Base-by-base conservation (phyloP, 345 rosid genomes). In the Sonneratia alba region DNA sequence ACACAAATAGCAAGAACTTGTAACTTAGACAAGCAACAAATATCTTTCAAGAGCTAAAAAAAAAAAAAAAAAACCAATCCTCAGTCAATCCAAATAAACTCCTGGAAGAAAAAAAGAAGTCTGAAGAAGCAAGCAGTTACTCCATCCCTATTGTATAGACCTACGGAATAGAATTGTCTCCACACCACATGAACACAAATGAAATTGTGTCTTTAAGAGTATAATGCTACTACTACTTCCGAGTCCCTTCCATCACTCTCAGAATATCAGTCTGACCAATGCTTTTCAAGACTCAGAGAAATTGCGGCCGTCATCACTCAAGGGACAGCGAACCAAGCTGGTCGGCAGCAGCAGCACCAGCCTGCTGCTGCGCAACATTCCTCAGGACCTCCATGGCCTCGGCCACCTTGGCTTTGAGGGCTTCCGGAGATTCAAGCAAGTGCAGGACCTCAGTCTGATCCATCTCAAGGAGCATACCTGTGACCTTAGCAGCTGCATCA, bases 391-490 rank as follows among this genome's bases (percentile, higher is more conserved):
- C 98, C 97, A 89, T 89, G 8, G 98, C 98, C 78, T 94, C 97
- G 0, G 88, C 90, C 57, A 94, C 98, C 86, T 94, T 94, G 0
- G 91, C 78, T 76, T 84, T 91, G 66, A 94, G 88, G 72, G 97
- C 93, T 62, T 91, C 97, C 3, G 98, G 97, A 48, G 98, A 91
- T 80, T 93, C 98, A 3, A 93, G 86, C 84, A 94, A 81, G 85
- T 91, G 98, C 70, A 94, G 72, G 72, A 94, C 95, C 86, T 91
- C 97, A 0, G 98, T 87, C 80, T 91, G 96, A 47, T 94, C 98
- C 98, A 94, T 94, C 79, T 94, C 98, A 78, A 94, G 77, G 71
- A 94, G 97, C 98, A 94, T 91, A 24, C 97, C 96, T 2, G 98
- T 90, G 59, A 94, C 97, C 79, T 94, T 94, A 22, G 96, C 98